A percentile compares a stretch with the other conserved stretches of the same genome.
Evolutionary conservation across 768 basidiomycete genomes (phyloP).

Genomic region (Rhizopogon vulgaris): DNA sequence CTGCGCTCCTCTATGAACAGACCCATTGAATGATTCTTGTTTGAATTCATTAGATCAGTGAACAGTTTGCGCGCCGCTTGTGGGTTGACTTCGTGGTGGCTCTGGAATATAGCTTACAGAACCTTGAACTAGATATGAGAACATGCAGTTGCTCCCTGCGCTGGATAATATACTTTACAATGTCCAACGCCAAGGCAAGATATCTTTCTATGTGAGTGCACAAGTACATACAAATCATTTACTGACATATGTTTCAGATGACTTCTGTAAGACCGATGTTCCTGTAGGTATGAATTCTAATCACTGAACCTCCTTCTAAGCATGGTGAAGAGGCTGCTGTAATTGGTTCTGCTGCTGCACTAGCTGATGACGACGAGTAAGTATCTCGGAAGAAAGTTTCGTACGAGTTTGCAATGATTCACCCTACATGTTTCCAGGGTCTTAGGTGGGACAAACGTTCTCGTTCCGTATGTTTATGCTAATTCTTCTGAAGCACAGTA

Average conservation of each 20-base stretch:
- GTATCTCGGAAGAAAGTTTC: conserved; percentile 18
- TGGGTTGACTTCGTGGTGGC: conserved; percentile 21
- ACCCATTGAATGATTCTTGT: conserved; percentile 4
- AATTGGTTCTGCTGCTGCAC: conserved; percentile 82
- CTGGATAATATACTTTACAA: conserved; percentile 88
- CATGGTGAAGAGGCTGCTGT: conserved; percentile 90
- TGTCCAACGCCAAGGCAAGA: conserved; percentile 90
- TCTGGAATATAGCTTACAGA: neutral
- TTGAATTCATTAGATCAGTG: conserved; percentile 50
- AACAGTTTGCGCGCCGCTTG: conserved; percentile 60
- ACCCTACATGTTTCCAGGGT: conserved; percentile 41
- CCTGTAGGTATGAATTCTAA: neutral
- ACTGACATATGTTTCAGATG: conserved; percentile 44
- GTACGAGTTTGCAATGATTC: neutral
- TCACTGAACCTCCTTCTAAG: conserved; percentile 30
- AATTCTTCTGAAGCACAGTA: conserved; percentile 63
- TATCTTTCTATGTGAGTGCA: conserved; percentile 75
- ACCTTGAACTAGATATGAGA: conserved; percentile 48
- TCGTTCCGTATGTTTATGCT: neutral
- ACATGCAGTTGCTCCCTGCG: conserved; percentile 75
- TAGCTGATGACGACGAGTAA: conserved; percentile 81
- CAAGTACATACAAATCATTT: neutral
- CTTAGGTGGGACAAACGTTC: conserved; percentile 42
- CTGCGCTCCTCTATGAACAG: neutral
- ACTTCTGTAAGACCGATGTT: conserved; percentile 54